phyloP scores from a whole-genome alignment of 352 stramenopile genomes.

The Globisporangium paroecandrum region DNA sequence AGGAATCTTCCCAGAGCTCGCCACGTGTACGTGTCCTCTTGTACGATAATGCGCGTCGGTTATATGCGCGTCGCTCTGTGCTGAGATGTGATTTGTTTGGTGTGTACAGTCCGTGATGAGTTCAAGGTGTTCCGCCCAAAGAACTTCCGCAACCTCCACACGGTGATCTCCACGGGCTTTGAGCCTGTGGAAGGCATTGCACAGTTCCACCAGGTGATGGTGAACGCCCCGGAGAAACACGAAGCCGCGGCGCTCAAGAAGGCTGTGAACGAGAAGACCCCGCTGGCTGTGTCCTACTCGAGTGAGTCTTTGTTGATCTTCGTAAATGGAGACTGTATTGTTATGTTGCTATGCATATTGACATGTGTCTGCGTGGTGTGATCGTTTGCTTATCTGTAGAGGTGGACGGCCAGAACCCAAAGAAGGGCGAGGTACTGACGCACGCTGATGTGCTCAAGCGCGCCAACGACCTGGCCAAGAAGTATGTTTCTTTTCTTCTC shows the following conservation, averaged over 20 bases:
- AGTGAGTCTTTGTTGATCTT: conserved; percentile 38
- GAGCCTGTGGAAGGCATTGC: conserved; percentile 70
- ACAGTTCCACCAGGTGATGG: conserved; percentile 75
- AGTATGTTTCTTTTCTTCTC: conserved; percentile 27
- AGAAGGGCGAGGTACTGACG: conserved; percentile 75
- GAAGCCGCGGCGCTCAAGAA: conserved; percentile 57
- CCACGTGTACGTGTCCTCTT: conserved; percentile 46
- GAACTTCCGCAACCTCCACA: conserved; percentile 79
- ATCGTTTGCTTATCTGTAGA: conserved; percentile 28
- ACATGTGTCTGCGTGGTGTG: conserved; percentile 11
- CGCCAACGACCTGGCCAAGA: conserved; percentile 63
- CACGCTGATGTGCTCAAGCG: conserved; percentile 81
- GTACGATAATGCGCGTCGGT: background rate
- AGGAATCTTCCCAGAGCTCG: conserved; percentile 70
- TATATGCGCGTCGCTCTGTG: background rate
- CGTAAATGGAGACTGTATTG: background rate
- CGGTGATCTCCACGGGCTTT: conserved; percentile 78
- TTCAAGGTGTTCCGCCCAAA: conserved; percentile 74
- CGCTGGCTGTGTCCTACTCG: conserved; percentile 71
- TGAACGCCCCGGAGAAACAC: conserved; percentile 76
- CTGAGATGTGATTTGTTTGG: background rate
- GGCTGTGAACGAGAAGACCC: conserved; percentile 64
- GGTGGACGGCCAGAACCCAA: conserved; percentile 69
- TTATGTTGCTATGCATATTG: conserved; percentile 9
- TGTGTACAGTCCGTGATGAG: conserved; percentile 37